phyloP scores from a whole-genome alignment of 768 basidiomycete species.

The Collybia nuda region DNA sequence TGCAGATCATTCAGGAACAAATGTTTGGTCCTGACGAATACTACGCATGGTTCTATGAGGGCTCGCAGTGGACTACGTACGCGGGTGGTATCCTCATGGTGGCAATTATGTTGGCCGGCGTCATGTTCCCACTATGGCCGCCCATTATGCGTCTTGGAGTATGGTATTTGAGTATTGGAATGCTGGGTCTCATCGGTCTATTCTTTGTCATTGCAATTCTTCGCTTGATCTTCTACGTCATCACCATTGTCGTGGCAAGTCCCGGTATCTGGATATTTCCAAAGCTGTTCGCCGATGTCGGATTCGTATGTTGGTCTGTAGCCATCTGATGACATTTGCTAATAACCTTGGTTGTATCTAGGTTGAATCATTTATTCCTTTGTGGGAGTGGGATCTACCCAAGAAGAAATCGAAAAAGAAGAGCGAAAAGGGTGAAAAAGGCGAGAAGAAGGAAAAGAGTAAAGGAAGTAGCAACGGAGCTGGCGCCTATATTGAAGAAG shows the following conservation, averaged over 20 bases:
- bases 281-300: slow-evolving; percentile 95
- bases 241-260: slow-evolving; percentile 81
- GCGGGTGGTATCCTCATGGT: slow-evolving; percentile 92
- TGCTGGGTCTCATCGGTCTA: slow-evolving; percentile 83
- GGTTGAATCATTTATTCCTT: slow-evolving; percentile 96
- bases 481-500: slow-evolving; percentile 45
- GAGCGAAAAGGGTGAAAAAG: slow-evolving; percentile 55
- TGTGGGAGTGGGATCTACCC: slow-evolving; percentile 95
- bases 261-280: slow-evolving; percentile 99
- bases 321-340: not conserved
- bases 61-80: slow-evolving; percentile 91
- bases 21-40: slow-evolving; percentile 77
- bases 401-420: slow-evolving; percentile 74
- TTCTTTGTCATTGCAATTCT: slow-evolving; percentile 92
- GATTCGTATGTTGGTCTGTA: slow-evolving; percentile 72
- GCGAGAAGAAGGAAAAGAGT: slow-evolving; percentile 43
- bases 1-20: slow-evolving; percentile 82
- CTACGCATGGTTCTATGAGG: slow-evolving; percentile 97
- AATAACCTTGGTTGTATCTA: slow-evolving; percentile 28
- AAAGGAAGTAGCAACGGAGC: slow-evolving; percentile 41
- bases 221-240: slow-evolving; percentile 89
- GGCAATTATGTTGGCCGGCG: slow-evolving; percentile 88
- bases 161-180: slow-evolving; percentile 90
- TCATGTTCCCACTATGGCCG: slow-evolving; percentile 99
- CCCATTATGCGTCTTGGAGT: slow-evolving; percentile 89